phyloP scores from a whole-genome alignment of 2,329 filamentous ascomycete species.

The Epichloe typhina region DNA sequence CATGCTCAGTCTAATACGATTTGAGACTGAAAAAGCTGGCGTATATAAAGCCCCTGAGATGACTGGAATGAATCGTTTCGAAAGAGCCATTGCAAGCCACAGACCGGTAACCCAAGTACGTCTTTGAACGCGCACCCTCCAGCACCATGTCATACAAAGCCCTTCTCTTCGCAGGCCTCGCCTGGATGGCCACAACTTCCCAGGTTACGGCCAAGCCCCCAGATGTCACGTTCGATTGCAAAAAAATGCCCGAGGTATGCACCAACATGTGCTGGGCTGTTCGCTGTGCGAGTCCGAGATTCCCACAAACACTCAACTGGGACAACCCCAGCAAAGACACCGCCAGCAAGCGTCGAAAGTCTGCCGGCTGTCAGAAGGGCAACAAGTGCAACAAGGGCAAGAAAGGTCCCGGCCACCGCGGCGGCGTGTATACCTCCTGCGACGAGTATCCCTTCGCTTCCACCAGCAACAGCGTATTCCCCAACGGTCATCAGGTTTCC shows the following conservation, averaged over 20 bases:
- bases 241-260: neutral
- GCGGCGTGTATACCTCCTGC: conserved; percentile 6
- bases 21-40: too few species aligned
- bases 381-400: conserved; percentile 8
- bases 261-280: neutral
- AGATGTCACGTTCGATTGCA: neutral
- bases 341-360: neutral
- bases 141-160: neutral
- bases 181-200: neutral
- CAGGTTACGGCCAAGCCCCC: neutral
- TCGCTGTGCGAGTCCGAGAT: neutral
- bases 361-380: conserved; percentile 6
- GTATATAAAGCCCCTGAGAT: too few species aligned
- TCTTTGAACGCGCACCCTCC: neutral
- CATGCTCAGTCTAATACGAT: too few species aligned
- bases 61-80: too few species aligned
- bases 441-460: conserved; percentile 10
- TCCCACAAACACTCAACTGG: neutral
- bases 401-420: conserved; percentile 8
- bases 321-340: neutral
- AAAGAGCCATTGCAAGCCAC: too few species aligned
- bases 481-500: conserved; percentile 8
- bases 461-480: conserved; percentile 4
- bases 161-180: neutral
- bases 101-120: neutral